Conservation (phyloP, 2,329 filamentous ascomycete species). For the Paecilomyces variotii region DNA sequence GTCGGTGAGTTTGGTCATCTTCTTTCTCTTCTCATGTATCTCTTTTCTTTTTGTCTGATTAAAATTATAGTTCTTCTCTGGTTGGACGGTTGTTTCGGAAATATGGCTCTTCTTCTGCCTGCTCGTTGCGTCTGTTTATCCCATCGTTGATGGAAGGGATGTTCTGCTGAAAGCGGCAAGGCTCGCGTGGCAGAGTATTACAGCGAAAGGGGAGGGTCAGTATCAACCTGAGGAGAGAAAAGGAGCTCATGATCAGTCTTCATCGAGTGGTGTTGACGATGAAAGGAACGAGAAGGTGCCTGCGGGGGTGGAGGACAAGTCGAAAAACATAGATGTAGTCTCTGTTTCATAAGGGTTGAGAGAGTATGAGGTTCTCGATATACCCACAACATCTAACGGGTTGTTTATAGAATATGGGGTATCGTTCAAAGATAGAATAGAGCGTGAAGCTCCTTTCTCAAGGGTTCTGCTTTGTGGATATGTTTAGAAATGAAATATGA, state of each 20-base stretch:
- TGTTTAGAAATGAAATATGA: background rate
- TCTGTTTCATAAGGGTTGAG: background rate
- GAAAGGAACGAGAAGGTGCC: background rate
- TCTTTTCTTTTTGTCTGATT: background rate
- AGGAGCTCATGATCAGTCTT: background rate
- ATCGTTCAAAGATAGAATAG: background rate
- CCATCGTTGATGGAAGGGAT: slow-evolving; percentile 10
- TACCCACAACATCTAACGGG: background rate
- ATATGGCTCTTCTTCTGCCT: slow-evolving; percentile 12
- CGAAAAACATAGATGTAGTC: background rate
- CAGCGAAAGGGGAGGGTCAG: background rate
- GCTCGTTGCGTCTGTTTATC: slow-evolving; percentile 10
- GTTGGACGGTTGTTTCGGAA: slow-evolving; percentile 11
- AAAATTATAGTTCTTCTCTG: slow-evolving; percentile 7
- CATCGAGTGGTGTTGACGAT: background rate
- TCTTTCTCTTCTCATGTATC: background rate
- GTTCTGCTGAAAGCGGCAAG: slow-evolving; percentile 5
- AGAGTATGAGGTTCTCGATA: background rate
- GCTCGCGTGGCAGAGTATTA: background rate
- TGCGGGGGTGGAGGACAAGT: background rate
- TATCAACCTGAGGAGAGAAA: background rate
- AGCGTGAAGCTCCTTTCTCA: background rate
- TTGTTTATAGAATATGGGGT: background rate
- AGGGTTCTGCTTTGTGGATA: background rate
- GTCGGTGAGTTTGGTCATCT: background rate